Evolutionary conservation across 441 rosid species (phyloP), one percentile per base, ranked within the genome.

Genomic region (Raphanus hybrid): DNA sequence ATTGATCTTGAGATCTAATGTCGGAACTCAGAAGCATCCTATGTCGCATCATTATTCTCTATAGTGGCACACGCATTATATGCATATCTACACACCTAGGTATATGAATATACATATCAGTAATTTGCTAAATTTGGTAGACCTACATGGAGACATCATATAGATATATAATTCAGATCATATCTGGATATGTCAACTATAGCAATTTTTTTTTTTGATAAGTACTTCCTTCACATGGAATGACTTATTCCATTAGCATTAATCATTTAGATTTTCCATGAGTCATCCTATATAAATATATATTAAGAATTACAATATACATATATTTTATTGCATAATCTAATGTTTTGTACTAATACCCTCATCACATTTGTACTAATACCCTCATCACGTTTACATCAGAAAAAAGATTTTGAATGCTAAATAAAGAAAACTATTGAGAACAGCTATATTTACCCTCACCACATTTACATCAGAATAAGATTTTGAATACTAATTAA

Each of bases 11-110:
- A 37, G 27, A 73, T 37, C 5, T 32, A 1, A 74, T 69, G 78
- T 69, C 82, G 63, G 75, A 73, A 63, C 70, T 73, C 70, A 37
- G 75, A 79, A 69, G 78, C 68, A 79, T 79, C 82, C 75, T 41
- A 74, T 79, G 75, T 64, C 57, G 48, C 73, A 67, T 73, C 77
- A 67, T 50, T 65, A 34, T 64, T 64, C 14, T 64, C 61, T 64
- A 45, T 57, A 29, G 29, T 66, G 62, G 35, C 68, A 77, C 69
- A 71, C 68, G 63, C 76, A 64, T 57, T 65, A n/a, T 70, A 70
- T 3, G 59, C 71, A 29, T 29, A 15, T 54, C 55, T 20, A 61
- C 32, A 8, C 15, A 61, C 67, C 34, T 29, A 37, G 15, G 26
- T 41, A 39, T 75, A 4, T 64, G 32, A 2, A 4, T 37, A 35